Conservation (phyloP, 2,329 filamentous ascomycete genomes). For the Cladophialophora immunda region DNA sequence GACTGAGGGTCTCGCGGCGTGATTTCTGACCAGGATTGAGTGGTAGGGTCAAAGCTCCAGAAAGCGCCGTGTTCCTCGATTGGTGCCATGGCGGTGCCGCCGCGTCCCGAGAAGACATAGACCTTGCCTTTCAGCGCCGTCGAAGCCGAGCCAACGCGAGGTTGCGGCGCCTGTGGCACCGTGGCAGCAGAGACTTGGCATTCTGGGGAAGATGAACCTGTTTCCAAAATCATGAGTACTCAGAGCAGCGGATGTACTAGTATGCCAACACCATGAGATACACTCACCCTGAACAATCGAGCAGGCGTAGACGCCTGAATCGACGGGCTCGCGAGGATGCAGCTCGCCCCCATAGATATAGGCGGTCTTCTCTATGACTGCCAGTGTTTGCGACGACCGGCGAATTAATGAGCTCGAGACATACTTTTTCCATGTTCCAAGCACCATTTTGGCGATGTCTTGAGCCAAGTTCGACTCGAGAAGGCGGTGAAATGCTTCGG, state of each 20-base stretch:
- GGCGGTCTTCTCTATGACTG: constrained; percentile 64
- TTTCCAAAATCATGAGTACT: background rate
- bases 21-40: constrained; percentile 72
- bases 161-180: constrained; percentile 60
- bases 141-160: constrained; percentile 77
- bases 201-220: background rate
- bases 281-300: constrained; percentile 21
- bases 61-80: constrained; percentile 77
- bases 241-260: constrained; percentile 45
- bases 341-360: constrained; percentile 83
- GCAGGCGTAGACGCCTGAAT: constrained; percentile 69
- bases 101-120: constrained; percentile 83
- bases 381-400: constrained; percentile 76
- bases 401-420: too few relatives aligned
- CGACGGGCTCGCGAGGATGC: constrained; percentile 70
- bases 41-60: constrained; percentile 76
- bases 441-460: too few relatives aligned
- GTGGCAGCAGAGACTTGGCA: constrained; percentile 52
- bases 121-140: constrained; percentile 73
- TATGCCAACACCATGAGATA: background rate
- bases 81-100: constrained; percentile 72
- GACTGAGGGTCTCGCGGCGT: constrained; percentile 60
- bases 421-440: too few relatives aligned
- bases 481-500: too few relatives aligned
- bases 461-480: too few relatives aligned